phyloP scores from a whole-genome alignment of 2,329 filamentous ascomycete genomes.

The Pseudocercospora eumusae region DNA sequence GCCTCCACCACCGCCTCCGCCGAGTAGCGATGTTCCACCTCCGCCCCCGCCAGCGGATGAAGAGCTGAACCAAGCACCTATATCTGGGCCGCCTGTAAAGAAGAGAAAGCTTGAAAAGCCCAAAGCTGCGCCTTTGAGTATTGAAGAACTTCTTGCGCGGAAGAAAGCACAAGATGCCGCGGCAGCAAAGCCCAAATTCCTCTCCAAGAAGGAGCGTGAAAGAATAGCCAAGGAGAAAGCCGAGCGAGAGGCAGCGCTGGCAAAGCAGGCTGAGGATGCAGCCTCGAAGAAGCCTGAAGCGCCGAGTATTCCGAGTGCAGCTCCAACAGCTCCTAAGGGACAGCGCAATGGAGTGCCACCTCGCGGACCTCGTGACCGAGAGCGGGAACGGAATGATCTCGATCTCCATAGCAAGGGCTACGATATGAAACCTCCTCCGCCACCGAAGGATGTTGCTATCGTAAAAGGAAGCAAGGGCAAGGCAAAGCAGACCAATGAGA shows the following conservation, averaged over 20 bases:
- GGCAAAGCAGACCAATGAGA: constrained; percentile 51
- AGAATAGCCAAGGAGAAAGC: constrained; percentile 76
- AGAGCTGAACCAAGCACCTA: not conserved
- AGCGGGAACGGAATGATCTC: constrained; percentile 29
- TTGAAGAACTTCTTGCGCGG: constrained; percentile 81
- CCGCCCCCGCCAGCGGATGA: constrained; percentile 12
- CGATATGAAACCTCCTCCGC: constrained; percentile 56
- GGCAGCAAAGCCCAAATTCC: constrained; percentile 82
- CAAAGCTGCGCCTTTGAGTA: constrained; percentile 64
- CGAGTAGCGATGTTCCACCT: constrained; percentile 13
- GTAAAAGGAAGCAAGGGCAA: constrained; percentile 39
- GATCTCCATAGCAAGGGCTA: constrained; percentile 47
- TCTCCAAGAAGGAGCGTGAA: constrained; percentile 81
- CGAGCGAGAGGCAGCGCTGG: constrained; percentile 66
- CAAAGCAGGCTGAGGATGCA: constrained; percentile 53
- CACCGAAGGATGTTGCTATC: constrained; percentile 46
- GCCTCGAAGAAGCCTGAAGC: constrained; percentile 13
- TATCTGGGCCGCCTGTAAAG: constrained; percentile 22
- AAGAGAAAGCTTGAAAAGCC: constrained; percentile 53
- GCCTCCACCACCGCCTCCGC: constrained; percentile 20
- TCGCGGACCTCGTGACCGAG: constrained; percentile 50
- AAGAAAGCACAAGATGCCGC: constrained; percentile 85
- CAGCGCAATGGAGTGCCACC: constrained; percentile 58
- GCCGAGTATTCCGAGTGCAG: constrained; percentile 10
- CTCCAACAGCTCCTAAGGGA: constrained; percentile 71